Base-by-base conservation (phyloP, 2,329 filamentous ascomycete genomes). In the Sporothrix pallida region DNA sequence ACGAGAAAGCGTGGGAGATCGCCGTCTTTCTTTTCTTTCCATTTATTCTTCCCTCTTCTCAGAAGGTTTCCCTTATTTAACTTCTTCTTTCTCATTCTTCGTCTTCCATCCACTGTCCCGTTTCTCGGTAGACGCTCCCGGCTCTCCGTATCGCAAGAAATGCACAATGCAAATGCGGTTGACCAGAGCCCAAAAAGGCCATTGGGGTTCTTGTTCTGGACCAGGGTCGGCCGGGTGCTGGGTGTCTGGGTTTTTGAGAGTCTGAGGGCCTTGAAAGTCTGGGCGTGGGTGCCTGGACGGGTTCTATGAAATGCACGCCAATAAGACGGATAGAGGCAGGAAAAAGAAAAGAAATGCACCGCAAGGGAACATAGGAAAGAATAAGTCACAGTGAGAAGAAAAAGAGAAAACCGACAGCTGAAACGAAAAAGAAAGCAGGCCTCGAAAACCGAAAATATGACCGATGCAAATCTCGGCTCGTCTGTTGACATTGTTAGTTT, bases 121-220 rank as follows among this genome's bases (percentile, higher is more conserved):
- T 52, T 69, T 69, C 46, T 69, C 67, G 67, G 67, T 31, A 69
- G 48, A 48, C 68, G 13, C 50, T 70, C 31, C 50, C 50, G 68
- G 31, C 17, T 70, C 68, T 70, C 50, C 67, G 67, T 54, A 56
- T 56, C 50, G 4, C 23, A 20, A 31, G n/a, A 54, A 69, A 68
- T 68, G 48, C 48, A 31, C n/a, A 52, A 68, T 42, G 67, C 26
- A 20, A 52, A 68, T 42, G 67, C 48, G 44, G 42, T 52, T 17
- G 10, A 52, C 48, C 23, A 69, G 31, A 37, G 23, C 23, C 23
- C 31, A 37, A 37, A 37, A 37, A 37, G 31, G 42, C 65, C 17
- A n/a, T 69, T 20, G 63, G 65, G 46, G 48, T 17, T 37, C 23
- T 17, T 42, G 8, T 23, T 26, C 23, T 8, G 48, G 67, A 44